Evolutionary conservation across 768 basidiomycete genomes (phyloP), one percentile per base, ranked within the genome.

Genomic region (Neoboletus brunneissimus): DNA sequence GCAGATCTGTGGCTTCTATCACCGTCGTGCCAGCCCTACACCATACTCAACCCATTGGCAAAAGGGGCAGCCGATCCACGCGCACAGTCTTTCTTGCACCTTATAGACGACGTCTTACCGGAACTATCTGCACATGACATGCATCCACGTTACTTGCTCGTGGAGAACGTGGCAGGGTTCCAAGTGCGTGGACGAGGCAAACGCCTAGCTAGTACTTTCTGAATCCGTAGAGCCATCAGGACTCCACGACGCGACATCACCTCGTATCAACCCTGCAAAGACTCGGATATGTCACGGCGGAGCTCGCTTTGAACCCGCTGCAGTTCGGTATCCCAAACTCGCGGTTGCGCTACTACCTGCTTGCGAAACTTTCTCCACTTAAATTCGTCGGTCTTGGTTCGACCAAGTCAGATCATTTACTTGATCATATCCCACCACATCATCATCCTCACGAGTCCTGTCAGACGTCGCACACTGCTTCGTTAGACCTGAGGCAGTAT

Each of bases 321-420:
- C 89, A 91, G 67, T 89, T 88, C 58, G 84, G 86, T 18, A 83
- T 91, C 16, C 91, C 91, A 9, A 93, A 92, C 65, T 93, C 91
- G 20, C 84, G 90, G 22, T 72, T 89, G 57, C 80, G 90, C 25
- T 92, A 92, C 66, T 92, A 93, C 62, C 76, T 90, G 20, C 80
- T 93, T 1, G 91, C 89, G 11, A 87, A 82, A 61, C 71, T 71
- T 34, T 56, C 60, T 16, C 76, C 82, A 7, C 63, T 78, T 7
- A 25, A 54, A 18, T 85, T 84, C 60, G 48, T 65, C 7, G 48
- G 66, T 35, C 32, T 65, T 64, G 35, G 53, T 56, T 40, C 45
- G 48, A 50, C 41, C 34, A 55, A 60, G 5, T 58, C 60, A 15
- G 61, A 63, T 37, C 53, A 57, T 23, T 57, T 85, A 16, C 79